phyloP scores from a whole-genome alignment of 768 basidiomycete species.

The Phaffia tasmanica region DNA sequence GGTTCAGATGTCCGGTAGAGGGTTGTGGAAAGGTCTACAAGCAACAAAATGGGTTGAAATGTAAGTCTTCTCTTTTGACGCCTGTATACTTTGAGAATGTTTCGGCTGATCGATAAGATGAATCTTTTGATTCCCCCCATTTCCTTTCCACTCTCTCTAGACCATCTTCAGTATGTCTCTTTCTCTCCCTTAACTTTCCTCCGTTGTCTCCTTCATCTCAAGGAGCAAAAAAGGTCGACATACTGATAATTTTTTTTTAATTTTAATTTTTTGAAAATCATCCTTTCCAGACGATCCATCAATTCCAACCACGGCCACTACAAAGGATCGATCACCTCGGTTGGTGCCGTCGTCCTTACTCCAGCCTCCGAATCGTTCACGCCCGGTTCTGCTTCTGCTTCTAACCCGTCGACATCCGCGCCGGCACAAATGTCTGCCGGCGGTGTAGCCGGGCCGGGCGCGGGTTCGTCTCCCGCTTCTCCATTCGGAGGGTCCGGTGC shows the following conservation, averaged over 20 bases:
- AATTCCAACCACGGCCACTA: constrained; percentile 25
- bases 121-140: too few relatives aligned
- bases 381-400: not conserved
- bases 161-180: constrained; percentile 20
- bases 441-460: too few relatives aligned
- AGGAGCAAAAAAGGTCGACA: too few relatives aligned
- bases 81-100: too few relatives aligned
- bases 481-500: not conserved
- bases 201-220: not conserved
- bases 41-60: constrained; percentile 38
- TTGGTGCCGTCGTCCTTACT: constrained; percentile 11
- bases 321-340: constrained; percentile 12
- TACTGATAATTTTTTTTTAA: not conserved
- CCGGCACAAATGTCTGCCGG: not conserved
- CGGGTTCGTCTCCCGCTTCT: not conserved
- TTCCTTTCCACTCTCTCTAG: not conserved
- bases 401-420: not conserved
- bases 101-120: too few relatives aligned
- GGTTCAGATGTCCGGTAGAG: constrained; percentile 48
- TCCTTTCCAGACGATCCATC: constrained; percentile 18
- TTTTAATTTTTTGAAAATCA: not conserved
- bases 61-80: constrained; percentile 10
- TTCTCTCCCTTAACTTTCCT: not conserved
- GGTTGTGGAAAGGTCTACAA: constrained; percentile 38
- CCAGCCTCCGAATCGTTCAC: not conserved